Base-by-base conservation (phyloP, 306 rosid species). In the Casuarina cunninghamiana region DNA sequence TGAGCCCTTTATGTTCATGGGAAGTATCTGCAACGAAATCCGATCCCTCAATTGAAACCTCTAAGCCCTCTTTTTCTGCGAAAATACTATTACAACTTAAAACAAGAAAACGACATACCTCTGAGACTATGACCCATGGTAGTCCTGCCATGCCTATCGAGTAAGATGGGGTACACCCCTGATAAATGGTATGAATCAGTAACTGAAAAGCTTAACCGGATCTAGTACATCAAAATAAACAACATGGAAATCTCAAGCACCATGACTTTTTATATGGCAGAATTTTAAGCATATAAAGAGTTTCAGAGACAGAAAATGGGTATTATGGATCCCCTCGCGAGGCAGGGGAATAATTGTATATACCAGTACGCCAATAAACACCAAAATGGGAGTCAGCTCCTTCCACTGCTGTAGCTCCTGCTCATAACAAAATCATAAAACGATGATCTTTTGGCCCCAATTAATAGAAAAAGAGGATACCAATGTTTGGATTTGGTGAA, bases 91-190 rank as follows among this genome's bases (percentile, higher is more conserved):
- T 61, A 61, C 32, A 11, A 61, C 43, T 10, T 53, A 17, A 61
- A 61, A 35, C 16, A 32, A 13, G 41, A 5, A 13, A 62, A 9
- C 12, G 11, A 62, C 58, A 72, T 74, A 94, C 97, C 96, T 94
- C 97, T 49, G 98, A 94, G 94, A 94, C 88, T 83, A 94, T 86
- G 70, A 92, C 90, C 98, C 98, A 94, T 3, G 97, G 93, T 84
- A 90, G 86, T 75, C 90, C 96, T 77, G 93, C 96, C 87, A 94
- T 94, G 74, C 98, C 94, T 50, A 89, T 69, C 11, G 98, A 89
- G 88, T 82, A 91, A 10, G 89, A 87, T 77, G 92, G 93, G 17
- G 80, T 82, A 41, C 83, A 94, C 13, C 79, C 84, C 98, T 93
- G 87, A 35, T 41, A 9, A 4, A 53, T 76, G 80, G 50, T 53